Conservation (phyloP, 306 rosid species). For the Biancaea sappan region DNA sequence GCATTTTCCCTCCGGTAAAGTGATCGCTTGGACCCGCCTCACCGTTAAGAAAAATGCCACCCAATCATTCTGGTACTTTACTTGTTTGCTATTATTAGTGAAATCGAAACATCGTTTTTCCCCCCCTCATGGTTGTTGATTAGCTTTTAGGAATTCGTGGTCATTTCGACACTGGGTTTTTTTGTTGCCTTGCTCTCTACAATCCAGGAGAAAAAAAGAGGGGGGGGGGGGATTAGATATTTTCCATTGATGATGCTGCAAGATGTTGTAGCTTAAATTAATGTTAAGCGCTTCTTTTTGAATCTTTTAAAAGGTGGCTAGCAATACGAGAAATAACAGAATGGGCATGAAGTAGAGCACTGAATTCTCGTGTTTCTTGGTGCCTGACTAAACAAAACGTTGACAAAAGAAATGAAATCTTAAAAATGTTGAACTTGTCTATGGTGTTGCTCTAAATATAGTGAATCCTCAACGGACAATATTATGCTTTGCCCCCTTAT, state of each 20-base stretch:
- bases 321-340: neutral
- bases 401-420: neutral
- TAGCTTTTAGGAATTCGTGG: neutral
- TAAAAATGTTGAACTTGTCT: neutral
- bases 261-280: neutral
- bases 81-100: neutral
- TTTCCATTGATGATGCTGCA: neutral
- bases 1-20: slow-evolving; percentile 76
- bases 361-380: neutral
- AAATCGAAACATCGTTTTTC: neutral
- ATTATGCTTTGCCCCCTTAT: neutral
- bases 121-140: neutral
- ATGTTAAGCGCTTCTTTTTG: neutral
- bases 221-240: neutral
- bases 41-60: slow-evolving; percentile 75
- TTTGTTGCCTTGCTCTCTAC: neutral
- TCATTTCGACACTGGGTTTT: neutral
- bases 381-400: neutral
- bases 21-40: slow-evolving; percentile 79
- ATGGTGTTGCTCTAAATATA: neutral
- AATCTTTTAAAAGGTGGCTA: neutral
- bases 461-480: neutral
- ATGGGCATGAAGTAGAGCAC: neutral
- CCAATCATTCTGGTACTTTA: slow-evolving; percentile 62
- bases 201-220: neutral